A percentile compares a stretch with the other conserved stretches of the same genome.
Conservation (phyloP, 2,329 filamentous ascomycete genomes). For the Cladosporium oxysporum region DNA sequence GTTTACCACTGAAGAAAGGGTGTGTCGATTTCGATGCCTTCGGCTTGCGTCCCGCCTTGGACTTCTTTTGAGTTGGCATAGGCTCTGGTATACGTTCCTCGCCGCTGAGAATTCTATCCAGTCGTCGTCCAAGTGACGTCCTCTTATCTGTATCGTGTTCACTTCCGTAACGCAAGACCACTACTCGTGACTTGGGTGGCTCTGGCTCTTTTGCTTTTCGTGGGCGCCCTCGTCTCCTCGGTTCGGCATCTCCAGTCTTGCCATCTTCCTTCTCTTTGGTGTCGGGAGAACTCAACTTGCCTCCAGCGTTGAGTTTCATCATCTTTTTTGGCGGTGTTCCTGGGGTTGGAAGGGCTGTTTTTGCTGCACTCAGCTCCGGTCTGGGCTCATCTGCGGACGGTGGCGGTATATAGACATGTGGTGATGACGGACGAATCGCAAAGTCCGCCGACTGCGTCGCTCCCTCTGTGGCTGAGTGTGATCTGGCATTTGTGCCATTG, state of each 20-base stretch:
- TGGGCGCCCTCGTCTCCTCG: conserved; percentile 33
- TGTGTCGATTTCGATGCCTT: conserved; percentile 50
- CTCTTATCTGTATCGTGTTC: conserved; percentile 47
- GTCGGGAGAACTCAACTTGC: conserved; percentile 49
- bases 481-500: neutral
- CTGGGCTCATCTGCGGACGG: conserved; percentile 21
- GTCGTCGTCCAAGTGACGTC: conserved; percentile 56
- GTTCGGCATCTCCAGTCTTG: conserved; percentile 20
- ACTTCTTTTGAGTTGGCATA: conserved; percentile 29
- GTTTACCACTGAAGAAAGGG: conserved; percentile 68
- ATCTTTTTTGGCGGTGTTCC: conserved; percentile 38
- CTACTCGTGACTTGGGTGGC: conserved; percentile 29
- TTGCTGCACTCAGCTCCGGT: neutral
- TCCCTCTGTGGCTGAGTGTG: neutral
- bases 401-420: conserved; percentile 8
- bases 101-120: conserved; percentile 62
- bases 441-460: neutral
- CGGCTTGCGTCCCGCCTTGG: conserved; percentile 27
- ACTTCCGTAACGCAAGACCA: conserved; percentile 53
- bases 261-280: conserved; percentile 23
- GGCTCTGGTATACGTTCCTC: conserved; percentile 35
- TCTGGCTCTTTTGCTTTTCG: conserved; percentile 30
- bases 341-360: conserved; percentile 18
- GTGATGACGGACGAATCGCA: neutral
- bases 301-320: conserved; percentile 45